Conservation (phyloP, 2,329 filamentous ascomycete genomes). For the Clonostachys solani region DNA sequence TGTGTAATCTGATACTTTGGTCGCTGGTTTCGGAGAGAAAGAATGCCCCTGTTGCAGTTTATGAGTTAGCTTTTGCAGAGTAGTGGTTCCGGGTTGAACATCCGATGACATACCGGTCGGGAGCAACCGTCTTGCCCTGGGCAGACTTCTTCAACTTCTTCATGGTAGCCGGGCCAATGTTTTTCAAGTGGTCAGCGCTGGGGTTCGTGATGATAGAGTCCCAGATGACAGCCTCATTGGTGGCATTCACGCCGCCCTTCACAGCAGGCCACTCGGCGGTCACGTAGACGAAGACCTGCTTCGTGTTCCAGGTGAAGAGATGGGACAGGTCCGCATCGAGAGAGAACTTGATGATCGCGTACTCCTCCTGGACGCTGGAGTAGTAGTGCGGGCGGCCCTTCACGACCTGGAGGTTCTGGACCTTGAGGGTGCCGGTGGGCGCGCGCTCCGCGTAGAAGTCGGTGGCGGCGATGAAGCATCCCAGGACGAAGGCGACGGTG, state of each 20-base stretch:
- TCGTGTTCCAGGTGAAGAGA: constrained; percentile 99
- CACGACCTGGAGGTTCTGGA: constrained; percentile 84
- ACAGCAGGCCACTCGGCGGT: constrained; percentile 66
- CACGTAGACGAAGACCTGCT: constrained; percentile 95
- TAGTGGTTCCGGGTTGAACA: neutral
- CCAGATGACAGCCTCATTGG: constrained; percentile 86
- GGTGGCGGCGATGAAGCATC: constrained; percentile 73
- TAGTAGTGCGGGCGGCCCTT: constrained; percentile 96
- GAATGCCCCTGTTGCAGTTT: constrained; percentile 47
- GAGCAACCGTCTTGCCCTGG: constrained; percentile 56
- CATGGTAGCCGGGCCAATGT: constrained; percentile 54
- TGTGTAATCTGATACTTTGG: constrained; percentile 98
- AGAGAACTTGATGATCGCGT: constrained; percentile 90
- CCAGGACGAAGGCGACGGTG: constrained; percentile 81
- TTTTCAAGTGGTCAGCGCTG: constrained; percentile 58
- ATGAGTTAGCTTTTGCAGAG: neutral
- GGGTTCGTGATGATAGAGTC: constrained; percentile 84
- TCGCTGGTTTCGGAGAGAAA: constrained; percentile 78
- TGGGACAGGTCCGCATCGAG: constrained; percentile 85
- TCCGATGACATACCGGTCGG: constrained; percentile 38
- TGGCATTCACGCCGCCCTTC: constrained; percentile 21
- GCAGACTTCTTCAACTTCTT: constrained; percentile 59
- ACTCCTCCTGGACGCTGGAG: constrained; percentile 87
- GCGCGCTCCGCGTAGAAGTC: constrained; percentile 68
- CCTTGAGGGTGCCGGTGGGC: constrained; percentile 53